Evolutionary conservation across 768 basidiomycete species (phyloP).

Genomic region (Hypholoma sublateritium): DNA sequence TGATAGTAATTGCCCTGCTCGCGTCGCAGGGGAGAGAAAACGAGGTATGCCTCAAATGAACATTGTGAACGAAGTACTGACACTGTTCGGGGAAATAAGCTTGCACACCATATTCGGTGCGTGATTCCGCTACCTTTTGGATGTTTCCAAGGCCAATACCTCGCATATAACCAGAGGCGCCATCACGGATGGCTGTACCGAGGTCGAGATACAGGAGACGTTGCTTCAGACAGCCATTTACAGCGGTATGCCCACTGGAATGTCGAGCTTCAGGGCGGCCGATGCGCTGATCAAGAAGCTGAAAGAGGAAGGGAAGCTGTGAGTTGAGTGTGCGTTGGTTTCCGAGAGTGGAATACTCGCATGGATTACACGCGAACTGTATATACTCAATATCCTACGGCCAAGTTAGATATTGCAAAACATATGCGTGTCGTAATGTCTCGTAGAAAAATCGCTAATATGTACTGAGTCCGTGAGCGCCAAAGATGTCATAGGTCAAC

Average conservation of each 20-base stretch:
- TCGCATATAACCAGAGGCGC: constrained; percentile 32
- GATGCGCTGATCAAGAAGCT: constrained; percentile 37
- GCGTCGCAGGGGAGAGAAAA: constrained; percentile 41
- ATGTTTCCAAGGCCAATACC: neutral
- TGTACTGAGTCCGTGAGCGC: no score
- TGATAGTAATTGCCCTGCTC: constrained; percentile 42
- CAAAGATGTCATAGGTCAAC: no score
- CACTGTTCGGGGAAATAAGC: neutral
- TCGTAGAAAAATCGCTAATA: no score
- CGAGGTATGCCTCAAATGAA: constrained; percentile 30
- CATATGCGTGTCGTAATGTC: no score
- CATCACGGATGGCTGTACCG: constrained; percentile 39
- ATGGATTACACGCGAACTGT: no score
- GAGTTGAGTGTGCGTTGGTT: no score
- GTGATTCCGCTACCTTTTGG: no score
- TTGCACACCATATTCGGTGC: neutral
- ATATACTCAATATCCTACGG: no score
- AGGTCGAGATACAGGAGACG: constrained; percentile 42
- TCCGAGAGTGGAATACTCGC: no score
- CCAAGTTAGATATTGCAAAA: no score
- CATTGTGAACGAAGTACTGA: neutral
- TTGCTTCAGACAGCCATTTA: constrained; percentile 41
- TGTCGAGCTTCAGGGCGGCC: constrained; percentile 39
- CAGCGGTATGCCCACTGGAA: constrained; percentile 41
- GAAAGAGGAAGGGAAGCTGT: constrained; percentile 31